Evolutionary conservation across 768 basidiomycete species (phyloP), one percentile per base, ranked within the genome.

Genomic region (Exidia glandulosa): DNA sequence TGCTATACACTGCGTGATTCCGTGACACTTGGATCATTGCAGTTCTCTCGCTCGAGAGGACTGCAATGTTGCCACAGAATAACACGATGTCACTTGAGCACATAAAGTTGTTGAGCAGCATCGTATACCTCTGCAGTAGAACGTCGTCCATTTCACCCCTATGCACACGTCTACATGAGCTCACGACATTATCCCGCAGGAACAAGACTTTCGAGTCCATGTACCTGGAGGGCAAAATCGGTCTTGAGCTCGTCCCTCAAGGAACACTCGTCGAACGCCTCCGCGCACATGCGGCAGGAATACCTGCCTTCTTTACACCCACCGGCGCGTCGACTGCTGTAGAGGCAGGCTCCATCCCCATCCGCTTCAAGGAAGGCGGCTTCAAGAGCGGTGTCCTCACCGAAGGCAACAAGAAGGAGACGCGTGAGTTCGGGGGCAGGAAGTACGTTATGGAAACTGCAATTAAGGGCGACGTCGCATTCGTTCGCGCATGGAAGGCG

Each of bases 291-390:
- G 93, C 90, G 6, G 89, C 90, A 10, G 93, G 93, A 56, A 92
- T 94, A 61, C 93, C 93, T 14, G 92, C 88, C n/a, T 94, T 96
- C 77, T 96, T 78, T 72, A 95, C 90, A 4, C 93, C 92, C 16
- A 93, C 92, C 0, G 93, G 94, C 16, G 89, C 90, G 7, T 81
- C 81, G 25, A 94, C 91, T 23, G 89, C 89, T 2, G 81, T 92
- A 2, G 88, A 94, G 70, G 74, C 83, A 54, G 91, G 91, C 1
- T 71, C 79, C 3, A 90, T 94, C 66, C 88, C 91, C 30, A 79
- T 87, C 64, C 80, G 85, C 27, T 92, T 90, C 71, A 86, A 88
- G 56, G 76, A 81, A 27, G 88, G 88, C 23, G 89, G 90, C n/a
- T 77, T 83, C 58, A 73, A 77, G 25, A 79, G 81, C 3, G 87